Evolutionary conservation across 2,329 filamentous ascomycete species (phyloP), one percentile per base, ranked within the genome.

Genomic region (Fusarium denticulatum): DNA sequence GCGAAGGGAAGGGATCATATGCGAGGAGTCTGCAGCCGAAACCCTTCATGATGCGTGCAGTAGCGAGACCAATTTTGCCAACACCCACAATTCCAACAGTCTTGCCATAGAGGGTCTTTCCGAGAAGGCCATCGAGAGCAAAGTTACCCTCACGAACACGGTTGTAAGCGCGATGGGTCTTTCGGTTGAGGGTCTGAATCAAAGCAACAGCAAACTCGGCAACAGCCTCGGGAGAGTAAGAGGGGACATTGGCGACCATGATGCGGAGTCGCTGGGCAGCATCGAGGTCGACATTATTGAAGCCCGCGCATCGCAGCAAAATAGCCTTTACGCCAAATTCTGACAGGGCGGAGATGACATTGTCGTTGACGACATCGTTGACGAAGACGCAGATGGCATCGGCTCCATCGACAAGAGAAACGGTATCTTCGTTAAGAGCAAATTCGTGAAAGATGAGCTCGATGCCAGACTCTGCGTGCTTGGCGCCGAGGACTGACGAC

Each of bases 101-200:
- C 82, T 91, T 91, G 52, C 90, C 89, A 75, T 86, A 79, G 22
- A 93, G 83, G 3, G 90, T 93, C 50, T 81, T 84, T 6, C 91
- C 91, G 22, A 90, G 82, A n/a, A 91, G 81, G 5, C 91, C 91
- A 69, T 91, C 87, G 37, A 93, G 87, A 49, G 86, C 87, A 78
- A 93, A 93, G 79, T 93, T 93, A 56, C 88, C 90, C 80, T 93
- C 90, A 47, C 90, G 88, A 26, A 92, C 90, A 32, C 91, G 88
- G 79, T 90, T 91, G 81, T 91, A 92, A 7, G 91, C 89, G 28
- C 89, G 88, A 79, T 93, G 91, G 20, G 89, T 92, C 78, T 90
- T 89, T 47, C 91, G 89, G 79, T 92, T 91, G 47, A 93, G 84
- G 3, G 90, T 91, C 82, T 92, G 90, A 60, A 92, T 84, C 67